phyloP scores from a whole-genome alignment of 352 stramenopile genomes.

The Phytophthora fragariae region DNA sequence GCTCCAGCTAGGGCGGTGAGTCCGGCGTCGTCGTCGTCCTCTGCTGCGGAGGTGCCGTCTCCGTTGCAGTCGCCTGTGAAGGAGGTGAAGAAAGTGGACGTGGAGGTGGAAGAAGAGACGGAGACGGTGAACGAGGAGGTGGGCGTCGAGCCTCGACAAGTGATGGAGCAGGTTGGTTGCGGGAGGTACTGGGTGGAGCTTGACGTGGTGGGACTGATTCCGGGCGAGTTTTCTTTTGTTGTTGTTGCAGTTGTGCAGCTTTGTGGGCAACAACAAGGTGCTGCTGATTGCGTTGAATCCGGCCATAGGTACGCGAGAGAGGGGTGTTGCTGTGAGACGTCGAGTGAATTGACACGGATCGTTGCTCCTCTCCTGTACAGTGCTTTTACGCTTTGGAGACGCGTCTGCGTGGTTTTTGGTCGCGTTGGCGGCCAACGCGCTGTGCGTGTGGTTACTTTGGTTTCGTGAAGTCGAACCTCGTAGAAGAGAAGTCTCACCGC shows the following conservation, averaged over 20 bases:
- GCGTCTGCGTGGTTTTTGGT: slow-evolving; percentile 33
- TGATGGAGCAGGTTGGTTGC: not conserved
- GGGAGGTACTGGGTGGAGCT: not conserved
- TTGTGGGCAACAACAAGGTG: slow-evolving; percentile 33
- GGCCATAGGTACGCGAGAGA: slow-evolving; percentile 37
- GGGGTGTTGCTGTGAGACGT: not conserved
- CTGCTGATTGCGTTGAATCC: slow-evolving; percentile 57
- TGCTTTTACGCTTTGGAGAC: slow-evolving; percentile 56
- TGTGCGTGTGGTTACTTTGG: slow-evolving; percentile 57
- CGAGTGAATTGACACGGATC: not conserved
- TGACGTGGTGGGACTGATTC: not conserved
- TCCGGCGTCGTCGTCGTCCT: slow-evolving; percentile 14
- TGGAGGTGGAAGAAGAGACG: slow-evolving; percentile 6
- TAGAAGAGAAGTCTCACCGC: not conserved
- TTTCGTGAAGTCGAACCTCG: slow-evolving; percentile 25
- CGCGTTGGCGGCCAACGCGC: slow-evolving; percentile 48
- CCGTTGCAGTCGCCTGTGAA: slow-evolving; percentile 12
- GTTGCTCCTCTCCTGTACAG: slow-evolving; percentile 21
- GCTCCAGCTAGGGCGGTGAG: slow-evolving; percentile 13
- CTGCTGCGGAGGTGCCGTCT: slow-evolving; percentile 7
- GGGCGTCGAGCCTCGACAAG: not conserved
- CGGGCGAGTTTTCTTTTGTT: not conserved
- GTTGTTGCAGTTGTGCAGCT: slow-evolving; percentile 21
- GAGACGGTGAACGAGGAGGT: not conserved
- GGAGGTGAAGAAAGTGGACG: slow-evolving; percentile 20